These are phyloP conservation scores for Penicillium herquei DNA, from an alignment of 495 filamentous ascomycete genomes.

Conservation along the genomic window DNA sequence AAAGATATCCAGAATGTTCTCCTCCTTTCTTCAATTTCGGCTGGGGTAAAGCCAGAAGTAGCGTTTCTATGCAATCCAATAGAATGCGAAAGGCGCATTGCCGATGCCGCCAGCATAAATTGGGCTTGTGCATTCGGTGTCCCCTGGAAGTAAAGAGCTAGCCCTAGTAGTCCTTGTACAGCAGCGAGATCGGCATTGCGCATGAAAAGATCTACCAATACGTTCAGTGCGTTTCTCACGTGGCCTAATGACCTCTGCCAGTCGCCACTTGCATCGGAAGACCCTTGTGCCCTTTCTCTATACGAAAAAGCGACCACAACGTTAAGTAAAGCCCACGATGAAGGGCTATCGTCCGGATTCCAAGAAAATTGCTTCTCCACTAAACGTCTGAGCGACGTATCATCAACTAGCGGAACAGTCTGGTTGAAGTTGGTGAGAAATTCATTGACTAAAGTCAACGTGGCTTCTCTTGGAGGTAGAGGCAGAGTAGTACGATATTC, in stretches of 20 bases:
- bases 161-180: slow-evolving; percentile 19
- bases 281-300: slow-evolving; percentile 14
- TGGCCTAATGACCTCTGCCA: slow-evolving; percentile 19
- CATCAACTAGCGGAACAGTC: slow-evolving; percentile 9
- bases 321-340: slow-evolving; percentile 21
- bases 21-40: slow-evolving; percentile 18
- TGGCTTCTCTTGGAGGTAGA: slow-evolving; percentile 9
- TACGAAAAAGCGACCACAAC: slow-evolving; percentile 23
- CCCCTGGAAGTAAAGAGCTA: slow-evolving; percentile 23
- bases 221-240: slow-evolving; percentile 22
- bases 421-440: slow-evolving; percentile 17
- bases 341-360: slow-evolving; percentile 21
- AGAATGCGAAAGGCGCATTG: slow-evolving; percentile 21
- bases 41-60: slow-evolving; percentile 2
- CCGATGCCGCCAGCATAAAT: slow-evolving; percentile 19
- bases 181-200: slow-evolving; percentile 15
- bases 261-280: slow-evolving; percentile 5
- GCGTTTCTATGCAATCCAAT: slow-evolving; percentile 20
- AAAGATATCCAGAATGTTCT: slow-evolving; percentile 26
- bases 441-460: slow-evolving; percentile 9
- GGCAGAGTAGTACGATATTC: slow-evolving; percentile 13
- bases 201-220: slow-evolving; percentile 15
- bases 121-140: slow-evolving; percentile 23
- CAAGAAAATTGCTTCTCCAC: slow-evolving; percentile 18
- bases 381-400: slow-evolving; percentile 5